Conservation (phyloP, 805 yeast species). For the Dipodascopsis uninucleata region DNA sequence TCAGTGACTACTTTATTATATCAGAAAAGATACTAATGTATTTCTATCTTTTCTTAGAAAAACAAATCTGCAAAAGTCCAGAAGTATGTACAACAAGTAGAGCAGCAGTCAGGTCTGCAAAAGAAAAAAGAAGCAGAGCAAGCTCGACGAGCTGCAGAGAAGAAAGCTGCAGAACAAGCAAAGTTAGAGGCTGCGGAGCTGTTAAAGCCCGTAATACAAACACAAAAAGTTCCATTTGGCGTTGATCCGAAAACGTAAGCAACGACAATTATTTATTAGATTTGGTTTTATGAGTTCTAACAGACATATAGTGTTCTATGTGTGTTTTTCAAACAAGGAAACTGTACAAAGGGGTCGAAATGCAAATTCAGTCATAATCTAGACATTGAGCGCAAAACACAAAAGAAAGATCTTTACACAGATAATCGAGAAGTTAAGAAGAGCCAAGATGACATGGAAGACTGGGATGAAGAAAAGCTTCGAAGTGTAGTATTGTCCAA, state of each 20-base stretch:
- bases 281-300: too few species aligned
- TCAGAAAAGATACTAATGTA: constrained; percentile 6
- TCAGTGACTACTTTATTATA: constrained; percentile 8
- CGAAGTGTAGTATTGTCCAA: constrained; percentile 81
- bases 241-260: constrained; percentile 83
- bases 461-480: constrained; percentile 95
- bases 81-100: constrained; percentile 62
- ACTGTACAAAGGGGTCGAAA: constrained; percentile 60
- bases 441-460: constrained; percentile 79
- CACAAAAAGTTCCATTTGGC: constrained; percentile 90
- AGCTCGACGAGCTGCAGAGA: constrained; percentile 66
- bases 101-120: constrained; percentile 52
- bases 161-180: constrained; percentile 87
- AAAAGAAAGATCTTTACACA: constrained; percentile 86
- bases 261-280: not conserved
- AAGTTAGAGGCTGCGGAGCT: constrained; percentile 80
- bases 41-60: constrained; percentile 46
- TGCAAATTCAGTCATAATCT: constrained; percentile 94
- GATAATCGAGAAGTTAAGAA: constrained; percentile 62
- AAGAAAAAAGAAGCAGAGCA: constrained; percentile 74
- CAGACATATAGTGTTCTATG: constrained; percentile 53
- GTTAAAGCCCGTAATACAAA: constrained; percentile 59
- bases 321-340: constrained; percentile 80
- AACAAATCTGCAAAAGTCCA: constrained; percentile 92
- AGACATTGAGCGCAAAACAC: constrained; percentile 78